Conservation (phyloP, 257 asterid species). For the Linaria vulgaris region DNA sequence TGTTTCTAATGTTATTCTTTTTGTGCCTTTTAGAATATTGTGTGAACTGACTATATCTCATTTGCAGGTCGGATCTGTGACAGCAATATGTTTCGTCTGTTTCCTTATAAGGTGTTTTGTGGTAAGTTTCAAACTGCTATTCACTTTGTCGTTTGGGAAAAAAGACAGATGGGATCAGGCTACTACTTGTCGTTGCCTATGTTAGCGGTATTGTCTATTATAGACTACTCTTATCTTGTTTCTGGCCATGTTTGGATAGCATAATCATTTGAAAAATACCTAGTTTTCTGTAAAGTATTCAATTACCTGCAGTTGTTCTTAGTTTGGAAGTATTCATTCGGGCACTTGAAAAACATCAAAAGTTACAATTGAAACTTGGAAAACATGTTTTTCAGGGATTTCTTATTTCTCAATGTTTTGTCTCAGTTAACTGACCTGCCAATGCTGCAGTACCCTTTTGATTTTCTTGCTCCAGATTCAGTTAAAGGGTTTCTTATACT, state of each 20-base stretch:
- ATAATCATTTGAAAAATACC: not conserved
- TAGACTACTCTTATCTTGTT: not conserved
- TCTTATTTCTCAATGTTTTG: too few relatives aligned
- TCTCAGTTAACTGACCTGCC: too few relatives aligned
- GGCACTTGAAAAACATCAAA: too few relatives aligned
- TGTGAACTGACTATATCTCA: slow-evolving; percentile 22
- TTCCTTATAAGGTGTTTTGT: slow-evolving; percentile 84
- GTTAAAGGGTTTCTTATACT: too few relatives aligned
- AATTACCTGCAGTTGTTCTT: not conserved
- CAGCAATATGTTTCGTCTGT: slow-evolving; percentile 89
- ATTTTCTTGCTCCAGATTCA: too few relatives aligned
- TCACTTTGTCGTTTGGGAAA: slow-evolving; percentile 20
- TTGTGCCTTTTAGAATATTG: not conserved
- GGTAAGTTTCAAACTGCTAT: slow-evolving; percentile 48
- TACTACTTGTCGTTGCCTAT: not conserved
- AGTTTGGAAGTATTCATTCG: not conserved
- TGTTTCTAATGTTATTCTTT: not conserved
- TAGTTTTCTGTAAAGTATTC: not conserved
- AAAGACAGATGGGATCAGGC: not conserved
- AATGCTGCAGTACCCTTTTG: too few relatives aligned
- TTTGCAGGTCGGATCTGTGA: slow-evolving; percentile 91
- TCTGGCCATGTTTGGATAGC: not conserved
- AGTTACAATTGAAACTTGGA: not conserved
- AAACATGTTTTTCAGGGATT: not conserved
- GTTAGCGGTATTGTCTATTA: not conserved